A percentile compares a stretch with the other conserved stretches of the same genome.
These are phyloP conservation scores for Staphylotrichum tortipilum DNA, from an alignment of 495 filamentous ascomycete genomes.

Conservation along the genomic window DNA sequence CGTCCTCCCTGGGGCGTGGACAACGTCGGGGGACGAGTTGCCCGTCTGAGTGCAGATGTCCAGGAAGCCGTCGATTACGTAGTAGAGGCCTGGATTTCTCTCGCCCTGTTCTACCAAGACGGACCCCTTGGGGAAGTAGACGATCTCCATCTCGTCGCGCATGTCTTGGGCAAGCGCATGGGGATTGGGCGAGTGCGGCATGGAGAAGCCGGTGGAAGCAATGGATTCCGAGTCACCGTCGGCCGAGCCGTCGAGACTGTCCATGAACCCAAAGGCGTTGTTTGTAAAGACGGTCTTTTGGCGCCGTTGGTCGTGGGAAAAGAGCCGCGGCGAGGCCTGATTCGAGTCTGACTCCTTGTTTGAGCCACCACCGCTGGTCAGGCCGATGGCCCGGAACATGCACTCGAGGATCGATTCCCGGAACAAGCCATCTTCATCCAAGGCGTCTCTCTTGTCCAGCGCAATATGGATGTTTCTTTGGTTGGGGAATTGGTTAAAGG, in stretches of 20 bases:
- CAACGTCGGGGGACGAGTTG: conserved; percentile 27
- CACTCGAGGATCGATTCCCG: conserved; percentile 86
- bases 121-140: conserved; percentile 90
- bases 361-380: conserved; percentile 53
- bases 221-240: conserved; percentile 86
- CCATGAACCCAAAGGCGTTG: conserved; percentile 93
- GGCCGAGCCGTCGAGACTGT: conserved; percentile 70
- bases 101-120: conserved; percentile 97
- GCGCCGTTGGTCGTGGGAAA: conserved; percentile 75
- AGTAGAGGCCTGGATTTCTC: conserved; percentile 90
- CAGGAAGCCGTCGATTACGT: conserved; percentile 93
- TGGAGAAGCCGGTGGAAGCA: conserved; percentile 49
- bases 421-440: conserved; percentile 81
- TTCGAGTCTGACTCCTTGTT: conserved; percentile 60
- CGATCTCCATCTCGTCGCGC: conserved; percentile 90
- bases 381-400: conserved; percentile 88
- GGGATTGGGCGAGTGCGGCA: conserved; percentile 31
- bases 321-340: conserved; percentile 73
- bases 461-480: conserved; percentile 44
- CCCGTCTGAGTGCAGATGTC: conserved; percentile 63
- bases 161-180: conserved; percentile 61
- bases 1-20: conserved; percentile 26
- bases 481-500: conserved; percentile 48
- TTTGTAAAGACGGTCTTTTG: conserved; percentile 72
- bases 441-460: conserved; percentile 60